These are phyloP conservation scores for Nannochloris sp. DNA, from an alignment of 139 green algal genomes.

Conservation along the genomic window DNA sequence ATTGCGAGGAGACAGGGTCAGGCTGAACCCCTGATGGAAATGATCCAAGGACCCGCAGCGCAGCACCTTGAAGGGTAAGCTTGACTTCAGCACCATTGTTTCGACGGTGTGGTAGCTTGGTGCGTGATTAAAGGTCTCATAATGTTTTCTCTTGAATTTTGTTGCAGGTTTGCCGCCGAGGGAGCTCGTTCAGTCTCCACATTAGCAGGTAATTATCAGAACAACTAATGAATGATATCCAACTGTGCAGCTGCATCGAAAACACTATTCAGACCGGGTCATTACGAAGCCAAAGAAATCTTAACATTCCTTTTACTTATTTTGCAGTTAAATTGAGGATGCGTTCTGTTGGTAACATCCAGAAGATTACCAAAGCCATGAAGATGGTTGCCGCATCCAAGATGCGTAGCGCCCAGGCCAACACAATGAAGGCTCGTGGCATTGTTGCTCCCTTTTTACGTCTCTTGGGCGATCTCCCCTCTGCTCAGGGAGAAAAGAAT, in stretches of 20 bases:
- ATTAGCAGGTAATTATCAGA: constrained; percentile 1
- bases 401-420: constrained; percentile 80
- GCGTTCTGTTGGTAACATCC: constrained; percentile 94
- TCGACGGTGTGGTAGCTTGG: not conserved
- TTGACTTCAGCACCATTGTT: not conserved
- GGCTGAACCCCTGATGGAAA: not conserved
- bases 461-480: constrained; percentile 86
- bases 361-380: constrained; percentile 99
- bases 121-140: not conserved
- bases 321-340: constrained; percentile 92
- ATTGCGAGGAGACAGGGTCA: not conserved
- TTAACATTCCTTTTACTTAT: not conserved
- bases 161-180: not conserved
- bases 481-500: constrained; percentile 47
- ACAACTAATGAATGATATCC: not conserved
- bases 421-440: constrained; percentile 69
- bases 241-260: not conserved
- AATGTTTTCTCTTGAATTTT: not conserved
- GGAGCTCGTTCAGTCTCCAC: constrained; percentile 6
- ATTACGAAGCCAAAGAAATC: not conserved
- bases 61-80: not conserved
- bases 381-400: constrained; percentile 99
- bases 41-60: not conserved
- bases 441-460: constrained; percentile 76
- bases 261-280: not conserved